These are phyloP conservation scores for Beauveria sp. DNA, from an alignment of 2,329 filamentous ascomycete genomes.

Conservation along the genomic window DNA sequence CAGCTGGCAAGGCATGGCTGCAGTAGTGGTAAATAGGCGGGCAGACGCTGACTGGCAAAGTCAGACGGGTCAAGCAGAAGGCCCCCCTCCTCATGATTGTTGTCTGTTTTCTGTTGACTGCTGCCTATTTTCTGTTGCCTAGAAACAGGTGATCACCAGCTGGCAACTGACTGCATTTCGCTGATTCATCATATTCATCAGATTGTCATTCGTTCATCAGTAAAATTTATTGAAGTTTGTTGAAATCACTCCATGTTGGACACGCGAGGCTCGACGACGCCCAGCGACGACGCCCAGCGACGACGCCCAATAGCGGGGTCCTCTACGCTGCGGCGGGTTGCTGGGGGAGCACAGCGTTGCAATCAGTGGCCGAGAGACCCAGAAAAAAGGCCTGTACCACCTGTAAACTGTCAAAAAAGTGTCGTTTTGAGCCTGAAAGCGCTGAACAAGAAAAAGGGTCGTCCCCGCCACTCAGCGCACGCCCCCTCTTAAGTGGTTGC, in stretches of 20 bases:
- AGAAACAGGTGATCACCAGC: too few species aligned
- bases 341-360: background rate
- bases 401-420: background rate
- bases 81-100: background rate
- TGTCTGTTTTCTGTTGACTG: background rate
- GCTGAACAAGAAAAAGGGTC: background rate
- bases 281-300: background rate
- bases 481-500: constrained; percentile 3
- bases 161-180: too few species aligned
- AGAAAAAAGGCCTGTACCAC: background rate
- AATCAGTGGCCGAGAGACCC: background rate
- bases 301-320: constrained; percentile 1
- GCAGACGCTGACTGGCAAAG: background rate
- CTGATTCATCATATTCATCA: too few species aligned
- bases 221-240: too few species aligned
- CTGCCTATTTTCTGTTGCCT: too few species aligned
- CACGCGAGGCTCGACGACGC: too few species aligned
- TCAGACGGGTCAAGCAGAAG: too few species aligned
- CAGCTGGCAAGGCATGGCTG: constrained; percentile 5
- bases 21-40: background rate
- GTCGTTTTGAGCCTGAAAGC: background rate
- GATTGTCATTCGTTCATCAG: too few species aligned
- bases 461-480: background rate
- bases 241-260: too few species aligned
- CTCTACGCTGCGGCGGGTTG: background rate